These are phyloP conservation scores for Phalaenopsis aphrodite DNA, from an alignment of 106 monocot genomes.

Conservation along the genomic window DNA sequence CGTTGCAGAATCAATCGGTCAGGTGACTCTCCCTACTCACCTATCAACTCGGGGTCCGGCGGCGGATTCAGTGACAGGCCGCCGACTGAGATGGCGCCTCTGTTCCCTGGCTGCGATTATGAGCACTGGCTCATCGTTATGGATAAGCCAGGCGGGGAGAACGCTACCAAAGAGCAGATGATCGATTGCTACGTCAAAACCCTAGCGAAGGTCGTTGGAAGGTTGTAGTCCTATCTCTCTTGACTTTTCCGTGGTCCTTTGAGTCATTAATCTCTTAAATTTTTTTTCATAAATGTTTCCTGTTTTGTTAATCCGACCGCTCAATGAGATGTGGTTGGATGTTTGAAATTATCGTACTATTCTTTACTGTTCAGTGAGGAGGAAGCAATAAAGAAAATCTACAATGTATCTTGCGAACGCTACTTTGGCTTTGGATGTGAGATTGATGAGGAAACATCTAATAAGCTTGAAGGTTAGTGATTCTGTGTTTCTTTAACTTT, in stretches of 20 bases:
- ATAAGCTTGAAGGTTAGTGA: conserved; percentile 67
- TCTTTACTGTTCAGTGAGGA: conserved; percentile 45
- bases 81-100: conserved; percentile 69
- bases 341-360: neutral
- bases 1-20: conserved; percentile 27
- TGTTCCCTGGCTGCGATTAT: conserved; percentile 74
- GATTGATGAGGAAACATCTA: conserved; percentile 80
- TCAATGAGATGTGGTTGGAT: neutral
- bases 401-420: conserved; percentile 84
- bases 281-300: neutral
- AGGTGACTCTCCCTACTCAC: conserved; percentile 41
- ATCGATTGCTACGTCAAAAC: conserved; percentile 78
- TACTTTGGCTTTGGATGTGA: conserved; percentile 92
- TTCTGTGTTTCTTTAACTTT: neutral
- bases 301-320: neutral
- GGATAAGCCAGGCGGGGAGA: conserved; percentile 64
- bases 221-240: conserved; percentile 13
- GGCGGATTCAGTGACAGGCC: conserved; percentile 53
- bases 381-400: conserved; percentile 82
- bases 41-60: conserved; percentile 26
- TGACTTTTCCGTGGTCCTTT: neutral
- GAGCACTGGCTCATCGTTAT: conserved; percentile 84
- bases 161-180: conserved; percentile 65
- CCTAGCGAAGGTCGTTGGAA: conserved; percentile 73
- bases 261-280: neutral